phyloP scores from a whole-genome alignment of 495 filamentous ascomycete species.

The Penicillium coprophilum region DNA sequence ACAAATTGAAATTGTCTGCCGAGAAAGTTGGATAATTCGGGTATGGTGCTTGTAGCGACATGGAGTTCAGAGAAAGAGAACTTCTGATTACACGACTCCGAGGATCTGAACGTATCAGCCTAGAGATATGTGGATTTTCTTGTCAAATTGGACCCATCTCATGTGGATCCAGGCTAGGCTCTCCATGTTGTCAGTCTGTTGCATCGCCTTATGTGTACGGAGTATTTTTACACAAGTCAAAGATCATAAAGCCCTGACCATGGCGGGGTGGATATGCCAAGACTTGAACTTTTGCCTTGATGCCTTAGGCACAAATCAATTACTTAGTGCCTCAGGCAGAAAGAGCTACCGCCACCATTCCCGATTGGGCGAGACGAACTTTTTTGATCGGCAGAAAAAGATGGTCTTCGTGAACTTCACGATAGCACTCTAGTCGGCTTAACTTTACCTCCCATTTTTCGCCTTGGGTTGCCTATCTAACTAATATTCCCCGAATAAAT shows the following conservation, averaged over 20 bases:
- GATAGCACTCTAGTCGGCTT: constrained; percentile 12
- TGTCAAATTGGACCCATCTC: not conserved
- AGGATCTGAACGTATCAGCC: not conserved
- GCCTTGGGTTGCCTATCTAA: not conserved
- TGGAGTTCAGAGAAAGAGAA: not conserved
- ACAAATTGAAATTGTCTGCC: not conserved
- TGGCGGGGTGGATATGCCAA: not conserved
- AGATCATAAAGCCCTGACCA: not conserved
- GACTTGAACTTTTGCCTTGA: not conserved
- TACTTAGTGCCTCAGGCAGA: constrained; percentile 17
- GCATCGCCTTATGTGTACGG: not conserved
- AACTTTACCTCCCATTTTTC: not conserved
- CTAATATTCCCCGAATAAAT: not conserved
- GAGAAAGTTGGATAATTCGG: not conserved
- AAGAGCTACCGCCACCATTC: constrained; percentile 24
- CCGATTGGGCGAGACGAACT: constrained; percentile 26
- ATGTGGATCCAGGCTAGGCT: not conserved
- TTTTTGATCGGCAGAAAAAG: constrained; percentile 39
- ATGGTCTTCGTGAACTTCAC: constrained; percentile 23
- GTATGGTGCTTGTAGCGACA: not conserved
- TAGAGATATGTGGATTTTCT: not conserved
- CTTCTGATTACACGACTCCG: not conserved
- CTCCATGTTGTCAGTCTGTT: not conserved
- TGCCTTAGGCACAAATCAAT: not conserved
- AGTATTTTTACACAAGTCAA: not conserved